These are phyloP conservation scores for Nothopassalora personata DNA, from an alignment of 2,329 filamentous ascomycete genomes.

Conservation along the genomic window DNA sequence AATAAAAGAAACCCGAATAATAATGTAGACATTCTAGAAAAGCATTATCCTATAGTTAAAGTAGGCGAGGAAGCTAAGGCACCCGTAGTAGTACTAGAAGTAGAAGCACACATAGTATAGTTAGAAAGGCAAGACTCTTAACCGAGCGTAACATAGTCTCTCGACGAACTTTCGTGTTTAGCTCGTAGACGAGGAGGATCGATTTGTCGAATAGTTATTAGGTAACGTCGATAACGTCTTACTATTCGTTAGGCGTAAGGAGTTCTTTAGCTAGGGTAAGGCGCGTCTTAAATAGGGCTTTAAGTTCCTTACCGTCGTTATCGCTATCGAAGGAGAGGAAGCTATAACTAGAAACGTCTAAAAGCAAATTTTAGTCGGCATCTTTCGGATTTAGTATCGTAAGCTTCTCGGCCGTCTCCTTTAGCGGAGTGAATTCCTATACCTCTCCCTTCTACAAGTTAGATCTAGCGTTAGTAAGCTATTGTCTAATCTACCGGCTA, in stretches of 20 bases:
- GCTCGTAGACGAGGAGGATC: constrained; percentile 54
- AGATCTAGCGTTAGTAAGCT: constrained; percentile 52
- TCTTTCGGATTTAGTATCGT: background rate
- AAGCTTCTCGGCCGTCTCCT: constrained; percentile 2
- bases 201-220: constrained; percentile 59
- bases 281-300: constrained; percentile 56
- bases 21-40: background rate
- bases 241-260: constrained; percentile 53
- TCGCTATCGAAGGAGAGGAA: constrained; percentile 54
- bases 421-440: background rate
- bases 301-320: constrained; percentile 65
- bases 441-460: constrained; percentile 53
- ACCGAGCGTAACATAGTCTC: constrained; percentile 11
- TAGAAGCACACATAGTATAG: constrained; percentile 6
- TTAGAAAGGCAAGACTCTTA: background rate
- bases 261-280: constrained; percentile 46
- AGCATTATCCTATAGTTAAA: constrained; percentile 3
- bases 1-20: background rate
- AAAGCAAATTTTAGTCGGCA: constrained; percentile 4
- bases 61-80: background rate
- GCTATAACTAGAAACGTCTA: constrained; percentile 34
- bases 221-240: constrained; percentile 61
- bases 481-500: constrained; percentile 62
- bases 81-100: constrained; percentile 2
- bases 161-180: constrained; percentile 44